Evolutionary conservation across 2,329 filamentous ascomycete species (phyloP), one percentile per base, ranked within the genome.

Genomic region (Chaetomium strumarium): DNA sequence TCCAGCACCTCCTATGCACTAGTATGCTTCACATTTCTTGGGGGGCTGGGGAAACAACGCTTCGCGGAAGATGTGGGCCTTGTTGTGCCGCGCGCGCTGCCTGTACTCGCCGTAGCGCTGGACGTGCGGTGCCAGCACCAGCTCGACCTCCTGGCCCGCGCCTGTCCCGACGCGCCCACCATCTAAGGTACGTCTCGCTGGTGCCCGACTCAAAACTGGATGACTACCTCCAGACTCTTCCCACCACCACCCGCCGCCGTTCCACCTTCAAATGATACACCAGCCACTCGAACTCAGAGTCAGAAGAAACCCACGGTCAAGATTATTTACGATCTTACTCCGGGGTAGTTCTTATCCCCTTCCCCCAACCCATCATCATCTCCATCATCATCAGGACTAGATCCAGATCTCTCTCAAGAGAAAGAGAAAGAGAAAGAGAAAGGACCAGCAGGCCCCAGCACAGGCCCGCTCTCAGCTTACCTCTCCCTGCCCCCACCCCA

Each of bases 391-490:
- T n/a, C 34, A 37, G n/a, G 16, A 16, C 34, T 4, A 37, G 5
- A 2, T 41, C 4, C 46, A 51, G 38, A n/a, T 17, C 2, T 30
- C 20, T 19, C 19, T 4, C 9, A 8, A 24, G 33, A 34, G n/a
- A n/a, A n/a, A n/a, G n/a, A n/a, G n/a, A n/a, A n/a, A n/a, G n/a
- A n/a, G n/a, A n/a, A n/a, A n/a, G n/a, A n/a, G n/a, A n/a, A n/a
- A n/a, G n/a, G n/a, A n/a, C 53, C 51, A 20, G 31, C 49, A 19
- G 57, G 59, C 16, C 58, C 59, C 4, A 51, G 55, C 1, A 42
- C 55, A 10, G 66, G 67, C 0, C 61, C 71, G 1, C 53, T 69
- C 7, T 60, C 65, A 13, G 69, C 67, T 2, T 61, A 69, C 53
- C 33, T 36, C 14, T 20, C 51, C 13, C 58, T 63, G 29, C 60